Conservation (phyloP, 2,329 filamentous ascomycete genomes). For the Diaporthe eres region DNA sequence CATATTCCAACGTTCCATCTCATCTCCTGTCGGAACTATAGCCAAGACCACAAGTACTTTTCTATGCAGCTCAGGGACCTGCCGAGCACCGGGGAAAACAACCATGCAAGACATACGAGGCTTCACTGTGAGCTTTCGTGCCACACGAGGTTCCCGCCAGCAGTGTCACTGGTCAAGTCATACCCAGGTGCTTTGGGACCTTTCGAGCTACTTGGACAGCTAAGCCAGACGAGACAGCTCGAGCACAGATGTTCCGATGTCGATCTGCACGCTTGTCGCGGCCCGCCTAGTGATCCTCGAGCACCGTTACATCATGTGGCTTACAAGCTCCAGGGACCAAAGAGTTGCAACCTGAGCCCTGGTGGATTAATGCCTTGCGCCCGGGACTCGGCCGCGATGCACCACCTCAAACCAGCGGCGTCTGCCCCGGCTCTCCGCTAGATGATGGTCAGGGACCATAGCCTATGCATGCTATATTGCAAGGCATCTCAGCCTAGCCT, state of each 20-base stretch:
- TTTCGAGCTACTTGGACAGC: background rate
- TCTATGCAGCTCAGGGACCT: background rate
- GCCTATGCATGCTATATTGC: background rate
- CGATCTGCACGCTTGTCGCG: constrained; percentile 6
- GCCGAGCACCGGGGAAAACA: background rate
- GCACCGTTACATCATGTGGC: constrained; percentile 23
- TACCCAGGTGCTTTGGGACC: too few relatives aligned
- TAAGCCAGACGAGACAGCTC: background rate
- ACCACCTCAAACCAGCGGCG: background rate
- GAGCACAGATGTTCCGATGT: constrained; percentile 16
- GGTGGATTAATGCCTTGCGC: background rate
- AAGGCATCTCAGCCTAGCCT: background rate
- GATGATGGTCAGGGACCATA: background rate
- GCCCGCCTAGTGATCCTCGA: background rate
- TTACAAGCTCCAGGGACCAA: constrained; percentile 7
- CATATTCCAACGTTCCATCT: background rate
- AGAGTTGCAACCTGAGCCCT: background rate
- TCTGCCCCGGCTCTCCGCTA: background rate
- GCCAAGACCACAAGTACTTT: background rate
- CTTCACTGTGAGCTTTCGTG: too few relatives aligned
- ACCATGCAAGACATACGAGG: background rate
- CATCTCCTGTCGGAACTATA: background rate
- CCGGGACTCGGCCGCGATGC: background rate
- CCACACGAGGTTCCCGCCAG: background rate
- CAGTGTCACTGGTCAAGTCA: background rate